Evolutionary conservation across 768 basidiomycete species (phyloP).

Genomic region (Steccherinum ochraceum): DNA sequence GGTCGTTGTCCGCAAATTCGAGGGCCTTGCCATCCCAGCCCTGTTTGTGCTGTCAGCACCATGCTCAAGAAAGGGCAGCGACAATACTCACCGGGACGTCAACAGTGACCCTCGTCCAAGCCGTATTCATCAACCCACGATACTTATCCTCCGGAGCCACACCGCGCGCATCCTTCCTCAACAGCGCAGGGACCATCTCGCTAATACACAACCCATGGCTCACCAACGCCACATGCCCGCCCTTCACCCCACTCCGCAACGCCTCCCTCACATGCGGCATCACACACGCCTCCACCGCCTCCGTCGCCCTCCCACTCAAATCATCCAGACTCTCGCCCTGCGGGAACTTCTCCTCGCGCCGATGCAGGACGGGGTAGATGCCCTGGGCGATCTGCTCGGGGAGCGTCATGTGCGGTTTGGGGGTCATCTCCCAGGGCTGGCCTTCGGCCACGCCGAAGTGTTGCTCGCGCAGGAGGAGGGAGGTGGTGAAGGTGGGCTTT

Average conservation of each 20-base stretch:
- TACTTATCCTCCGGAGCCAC: conserved; percentile 30
- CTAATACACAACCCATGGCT: conserved; percentile 72
- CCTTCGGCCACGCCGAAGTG: conserved; percentile 70
- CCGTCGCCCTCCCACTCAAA: conserved; percentile 47
- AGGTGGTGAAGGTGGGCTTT: conserved; percentile 40
- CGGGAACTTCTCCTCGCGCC: conserved; percentile 50
- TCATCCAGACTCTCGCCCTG: conserved; percentile 70
- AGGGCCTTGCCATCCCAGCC: conserved; percentile 18
- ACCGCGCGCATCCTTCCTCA: conserved; percentile 33
- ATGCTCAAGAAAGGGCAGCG: neutral
- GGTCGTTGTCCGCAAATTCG: conserved; percentile 17
- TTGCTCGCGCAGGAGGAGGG: conserved; percentile 58
- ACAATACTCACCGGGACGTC: conserved; percentile 34
- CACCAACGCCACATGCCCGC: conserved; percentile 56
- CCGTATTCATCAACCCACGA: conserved; percentile 59
- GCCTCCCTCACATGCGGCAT: conserved; percentile 48
- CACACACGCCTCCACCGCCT: conserved; percentile 44
- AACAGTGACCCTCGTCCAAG: conserved; percentile 55
- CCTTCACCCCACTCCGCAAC: conserved; percentile 29
- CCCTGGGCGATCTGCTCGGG: conserved; percentile 46
- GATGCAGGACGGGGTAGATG: conserved; percentile 43
- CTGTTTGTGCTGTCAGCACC: conserved; percentile 18
- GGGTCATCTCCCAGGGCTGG: conserved; percentile 34
- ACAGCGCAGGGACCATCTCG: conserved; percentile 42
- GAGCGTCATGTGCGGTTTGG: conserved; percentile 13